A percentile compares a stretch with the other conserved stretches of the same genome.
phyloP scores from a whole-genome alignment of 441 rosid genomes.

The Corymbia citriodora region DNA sequence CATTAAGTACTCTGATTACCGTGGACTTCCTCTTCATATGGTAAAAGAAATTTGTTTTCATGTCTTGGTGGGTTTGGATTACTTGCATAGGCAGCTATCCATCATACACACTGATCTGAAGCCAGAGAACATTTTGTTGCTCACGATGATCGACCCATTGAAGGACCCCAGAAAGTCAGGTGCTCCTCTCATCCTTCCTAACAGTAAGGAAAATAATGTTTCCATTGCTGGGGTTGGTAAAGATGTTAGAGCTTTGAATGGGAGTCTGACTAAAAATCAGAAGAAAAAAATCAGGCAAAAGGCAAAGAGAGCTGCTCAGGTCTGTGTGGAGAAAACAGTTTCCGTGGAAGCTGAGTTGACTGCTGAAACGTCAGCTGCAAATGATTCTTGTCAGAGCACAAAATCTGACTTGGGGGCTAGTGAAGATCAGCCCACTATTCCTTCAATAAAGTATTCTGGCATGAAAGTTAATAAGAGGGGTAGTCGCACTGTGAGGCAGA shows the following conservation, averaged over 20 bases:
- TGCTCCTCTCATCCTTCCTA: background rate
- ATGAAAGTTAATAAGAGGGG: conserved; percentile 5
- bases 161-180: conserved; percentile 8
- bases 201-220: background rate
- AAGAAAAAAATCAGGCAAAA: conserved; percentile 8
- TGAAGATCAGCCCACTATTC: conserved; percentile 1
- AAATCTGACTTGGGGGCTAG: background rate
- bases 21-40: conserved; percentile 8
- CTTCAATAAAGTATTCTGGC: background rate
- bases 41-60: conserved; percentile 7
- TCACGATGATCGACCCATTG: conserved; percentile 1
- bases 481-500: background rate
- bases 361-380: background rate
- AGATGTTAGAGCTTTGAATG: background rate
- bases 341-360: background rate
- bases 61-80: conserved; percentile 7
- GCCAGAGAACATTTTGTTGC: conserved; percentile 13
- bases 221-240: background rate
- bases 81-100: conserved; percentile 13
- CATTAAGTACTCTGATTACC: conserved; percentile 9
- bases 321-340: conserved; percentile 2
- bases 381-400: background rate
- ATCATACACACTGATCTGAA: conserved; percentile 16
- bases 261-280: conserved; percentile 1
- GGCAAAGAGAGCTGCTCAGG: conserved; percentile 5